Base-by-base conservation (phyloP, 768 basidiomycete species). In the Rhizopogon rudus region DNA sequence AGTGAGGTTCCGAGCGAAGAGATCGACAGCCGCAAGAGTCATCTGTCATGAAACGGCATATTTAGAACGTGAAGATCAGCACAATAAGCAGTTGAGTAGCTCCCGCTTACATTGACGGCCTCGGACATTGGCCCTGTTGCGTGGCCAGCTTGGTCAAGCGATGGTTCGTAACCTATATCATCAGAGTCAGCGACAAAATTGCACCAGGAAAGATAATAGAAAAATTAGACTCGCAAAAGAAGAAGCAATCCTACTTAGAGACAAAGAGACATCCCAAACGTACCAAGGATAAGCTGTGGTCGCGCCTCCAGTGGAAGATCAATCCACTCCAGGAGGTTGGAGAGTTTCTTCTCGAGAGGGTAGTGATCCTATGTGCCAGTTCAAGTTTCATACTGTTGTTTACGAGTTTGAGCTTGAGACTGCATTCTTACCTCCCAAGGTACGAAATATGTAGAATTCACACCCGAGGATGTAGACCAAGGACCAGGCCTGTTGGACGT, bases 61-160 rank as follows among this genome's bases (percentile, higher is more conserved):
- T 28, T 44, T 29, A 14, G 33, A 37, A 48, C 28, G 20, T 39
- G 39, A 50, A 42, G 40, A 8, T 31, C 35, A 55, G 20, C 31
- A 20, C 51, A 44, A 14, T 13, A 22, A 33, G 20, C 8, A 37
- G 25, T 25, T n/a, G 13, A 17, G 12, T 14, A 20, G 48, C 13
- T 37, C 17, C 44, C 1, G 25, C 84, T 67, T 61, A 89, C 88
- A 63, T 93, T 88, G 31, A 91, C 88, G 16, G 75, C 73, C 3
- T 75, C 73, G 9, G 88, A 89, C 66, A 77, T 77, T 0, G 91
- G 89, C 0, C 89, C 89, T 1, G 81, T 76, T 3, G 72, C 67
- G 65, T 93, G 91, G 1, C 91, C 91, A 1, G 88, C 88, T 74
- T 93, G 91, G 65, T 93, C 91, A 29, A 93, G 73, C 3, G 89